A percentile compares a stretch with the other conserved stretches of the same genome.
Conservation (phyloP, 306 rosid genomes). For the Ormosia semicastrata region DNA sequence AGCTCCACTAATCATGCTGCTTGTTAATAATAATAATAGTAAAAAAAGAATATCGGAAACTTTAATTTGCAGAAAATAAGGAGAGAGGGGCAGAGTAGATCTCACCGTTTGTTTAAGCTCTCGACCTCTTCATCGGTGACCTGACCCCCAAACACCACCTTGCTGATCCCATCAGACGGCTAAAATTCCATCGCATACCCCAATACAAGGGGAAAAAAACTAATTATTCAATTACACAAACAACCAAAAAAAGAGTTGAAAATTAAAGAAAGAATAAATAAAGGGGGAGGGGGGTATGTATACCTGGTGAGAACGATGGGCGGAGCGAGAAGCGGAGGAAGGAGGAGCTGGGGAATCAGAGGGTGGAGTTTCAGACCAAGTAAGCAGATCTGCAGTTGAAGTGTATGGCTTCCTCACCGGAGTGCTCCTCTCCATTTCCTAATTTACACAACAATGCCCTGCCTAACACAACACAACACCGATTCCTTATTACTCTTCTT, state of each 20-base stretch:
- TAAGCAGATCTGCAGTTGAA: constrained; percentile 98
- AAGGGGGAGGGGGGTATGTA: neutral
- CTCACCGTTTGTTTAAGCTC: constrained; percentile 94
- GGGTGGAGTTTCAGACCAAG: constrained; percentile 80
- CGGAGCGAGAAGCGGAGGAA: constrained; percentile 63
- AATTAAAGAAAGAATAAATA: neutral
- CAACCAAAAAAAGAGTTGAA: neutral
- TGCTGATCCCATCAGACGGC: constrained; percentile 99
- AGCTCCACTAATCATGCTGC: neutral
- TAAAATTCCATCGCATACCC: constrained; percentile 14
- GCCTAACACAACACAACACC: neutral
- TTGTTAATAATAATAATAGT: neutral
- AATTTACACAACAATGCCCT: neutral
- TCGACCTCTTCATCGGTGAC: constrained; percentile 94
- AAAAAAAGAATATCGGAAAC: neutral
- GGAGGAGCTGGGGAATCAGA: constrained; percentile 60
- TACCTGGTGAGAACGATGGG: constrained; percentile 81
- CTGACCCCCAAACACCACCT: constrained; percentile 98
- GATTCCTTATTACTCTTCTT: neutral
- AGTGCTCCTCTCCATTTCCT: constrained; percentile 71
- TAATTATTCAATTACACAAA: neutral
- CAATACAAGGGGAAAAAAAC: neutral
- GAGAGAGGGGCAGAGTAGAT: constrained; percentile 41
- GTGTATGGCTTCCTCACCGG: constrained; percentile 94
- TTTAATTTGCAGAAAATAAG: neutral